Conservation (phyloP, 2,329 filamentous ascomycete species). For the Colletotrichum gloeosporioides region DNA sequence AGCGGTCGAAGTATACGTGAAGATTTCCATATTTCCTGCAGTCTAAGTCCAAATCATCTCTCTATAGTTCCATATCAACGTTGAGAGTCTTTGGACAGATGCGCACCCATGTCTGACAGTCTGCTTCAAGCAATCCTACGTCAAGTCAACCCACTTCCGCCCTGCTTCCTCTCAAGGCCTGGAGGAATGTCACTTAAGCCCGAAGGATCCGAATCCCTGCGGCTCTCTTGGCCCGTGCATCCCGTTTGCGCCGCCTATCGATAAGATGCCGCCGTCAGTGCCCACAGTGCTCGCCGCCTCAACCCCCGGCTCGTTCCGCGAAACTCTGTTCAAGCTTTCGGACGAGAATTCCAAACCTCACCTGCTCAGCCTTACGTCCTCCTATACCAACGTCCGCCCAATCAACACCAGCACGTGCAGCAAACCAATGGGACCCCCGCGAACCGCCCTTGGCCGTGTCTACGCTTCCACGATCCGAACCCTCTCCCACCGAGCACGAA, state of each 20-base stretch:
- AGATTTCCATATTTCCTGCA: neutral
- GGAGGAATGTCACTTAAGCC: neutral
- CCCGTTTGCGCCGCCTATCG: neutral
- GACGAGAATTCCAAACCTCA: neutral
- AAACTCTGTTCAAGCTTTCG: constrained; percentile 6
- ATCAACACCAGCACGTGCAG: neutral
- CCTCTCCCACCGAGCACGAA: neutral
- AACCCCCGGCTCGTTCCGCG: constrained; percentile 2
- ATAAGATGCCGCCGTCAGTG: constrained; percentile 1
- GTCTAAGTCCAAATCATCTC: neutral
- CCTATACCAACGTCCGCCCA: neutral
- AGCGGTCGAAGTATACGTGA: neutral
- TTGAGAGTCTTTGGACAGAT: neutral
- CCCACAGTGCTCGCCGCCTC: neutral
- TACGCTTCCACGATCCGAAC: neutral
- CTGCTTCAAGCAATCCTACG: neutral
- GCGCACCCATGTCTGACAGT: too few relatives aligned
- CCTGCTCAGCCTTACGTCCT: neutral
- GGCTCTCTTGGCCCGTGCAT: neutral
- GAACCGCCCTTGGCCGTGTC: neutral
- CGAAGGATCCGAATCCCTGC: neutral
- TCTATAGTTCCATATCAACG: neutral
- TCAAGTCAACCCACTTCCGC: neutral
- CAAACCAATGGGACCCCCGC: neutral
- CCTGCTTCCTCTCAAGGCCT: neutral